phyloP scores from a whole-genome alignment of 2,329 filamentous ascomycete species.

The Penicillium expansum region DNA sequence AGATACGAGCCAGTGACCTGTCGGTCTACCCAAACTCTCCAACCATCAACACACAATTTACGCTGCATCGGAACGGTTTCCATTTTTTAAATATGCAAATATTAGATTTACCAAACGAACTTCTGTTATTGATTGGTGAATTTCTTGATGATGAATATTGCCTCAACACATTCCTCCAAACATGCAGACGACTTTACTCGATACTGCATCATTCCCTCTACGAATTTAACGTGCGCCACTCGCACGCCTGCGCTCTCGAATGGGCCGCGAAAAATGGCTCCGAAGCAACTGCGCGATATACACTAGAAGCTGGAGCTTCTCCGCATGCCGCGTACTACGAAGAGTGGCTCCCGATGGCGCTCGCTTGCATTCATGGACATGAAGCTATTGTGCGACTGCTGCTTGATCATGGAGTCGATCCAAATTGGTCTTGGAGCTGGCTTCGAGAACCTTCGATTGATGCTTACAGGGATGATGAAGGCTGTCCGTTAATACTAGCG shows the following conservation, averaged over 20 bases:
- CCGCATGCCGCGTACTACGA: neutral
- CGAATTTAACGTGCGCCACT: neutral
- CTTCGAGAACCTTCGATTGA: neutral
- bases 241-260: neutral
- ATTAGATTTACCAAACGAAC: neutral
- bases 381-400: neutral
- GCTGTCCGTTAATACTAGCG: neutral
- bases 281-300: neutral
- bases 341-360: neutral
- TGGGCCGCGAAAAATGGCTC: neutral
- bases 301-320: neutral
- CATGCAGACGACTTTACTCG: neutral
- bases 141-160: neutral
- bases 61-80: neutral
- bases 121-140: neutral
- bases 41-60: neutral
- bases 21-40: neutral
- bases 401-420: neutral
- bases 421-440: neutral
- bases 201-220: neutral
- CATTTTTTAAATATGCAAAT: neutral
- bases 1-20: neutral
- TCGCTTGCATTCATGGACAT: neutral
- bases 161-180: neutral
- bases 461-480: rapidly evolving